These are phyloP conservation scores for Citrus australasica DNA, from an alignment of 345 rosid genomes.

Conservation along the genomic window DNA sequence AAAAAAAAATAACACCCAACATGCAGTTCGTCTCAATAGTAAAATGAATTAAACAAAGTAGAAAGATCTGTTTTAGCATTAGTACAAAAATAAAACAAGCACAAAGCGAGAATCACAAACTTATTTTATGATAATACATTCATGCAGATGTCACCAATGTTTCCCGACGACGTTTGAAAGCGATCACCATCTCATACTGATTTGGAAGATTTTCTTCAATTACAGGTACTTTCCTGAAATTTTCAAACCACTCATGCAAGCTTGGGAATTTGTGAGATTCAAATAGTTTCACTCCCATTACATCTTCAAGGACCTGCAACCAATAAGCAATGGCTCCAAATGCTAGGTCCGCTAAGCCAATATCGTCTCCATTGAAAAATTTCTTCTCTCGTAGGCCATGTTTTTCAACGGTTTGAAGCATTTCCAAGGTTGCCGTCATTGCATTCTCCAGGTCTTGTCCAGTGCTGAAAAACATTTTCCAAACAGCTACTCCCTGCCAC, in stretches of 20 bases:
- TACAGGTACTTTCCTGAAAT: constrained; percentile 1
- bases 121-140: too few species aligned
- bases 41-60: too few species aligned
- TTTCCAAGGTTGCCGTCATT: constrained; percentile 2
- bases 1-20: too few species aligned
- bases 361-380: constrained; percentile 15
- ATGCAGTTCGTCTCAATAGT: too few species aligned
- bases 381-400: constrained; percentile 11
- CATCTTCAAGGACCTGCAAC: constrained; percentile 7
- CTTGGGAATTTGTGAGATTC: constrained; percentile 16
- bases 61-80: too few species aligned
- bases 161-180: too few species aligned
- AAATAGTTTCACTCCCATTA: background rate
- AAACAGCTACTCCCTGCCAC: constrained; percentile 8
- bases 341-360: constrained; percentile 21
- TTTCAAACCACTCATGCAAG: constrained; percentile 4
- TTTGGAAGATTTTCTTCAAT: too few species aligned
- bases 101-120: too few species aligned
- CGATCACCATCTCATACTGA: too few species aligned
- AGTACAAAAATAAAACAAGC: too few species aligned
- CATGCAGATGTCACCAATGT: too few species aligned
- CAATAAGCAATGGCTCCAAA: constrained; percentile 14
- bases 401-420: constrained; percentile 14
- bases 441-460: constrained; percentile 17
- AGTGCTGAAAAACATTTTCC: background rate